Base-by-base conservation (phyloP, 371 early-diverging fungal genomes). In the Mucor irregularis region DNA sequence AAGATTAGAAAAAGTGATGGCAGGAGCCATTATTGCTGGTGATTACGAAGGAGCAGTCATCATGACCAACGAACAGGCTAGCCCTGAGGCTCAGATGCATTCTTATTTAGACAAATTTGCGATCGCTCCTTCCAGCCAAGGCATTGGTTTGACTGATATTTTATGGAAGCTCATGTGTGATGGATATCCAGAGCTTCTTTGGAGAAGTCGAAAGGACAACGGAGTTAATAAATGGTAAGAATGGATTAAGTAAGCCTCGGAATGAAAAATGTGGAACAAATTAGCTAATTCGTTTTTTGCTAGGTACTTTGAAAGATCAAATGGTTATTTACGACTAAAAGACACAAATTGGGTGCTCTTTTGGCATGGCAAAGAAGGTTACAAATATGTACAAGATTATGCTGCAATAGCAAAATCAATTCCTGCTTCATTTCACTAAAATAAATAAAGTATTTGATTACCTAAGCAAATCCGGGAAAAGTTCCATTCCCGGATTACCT, bases 61-160 rank as follows among this genome's bases (percentile, higher is more conserved):
- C 19, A 73, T 79, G 59, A 74, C 78, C 22, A 53, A 64, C 6
- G 73, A 69, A 29, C 56, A 34, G 24, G 42, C 49, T 0, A 8
- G 5, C 14, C 24, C 30, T 14, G 22, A 39, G 5, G 31, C 33
- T 13, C 49, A 59, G 3, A 58, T 48, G 13, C 58, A 62, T 42
- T 62, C 61, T 26, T 97, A 97, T 58, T 69, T 97, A 19, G 97
- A 97, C 74, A 97, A 97, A 66, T 95, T 95, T 74, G 92, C 93
- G 2, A 92, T 96, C 17, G 82, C 84, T 0, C 96, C 96, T 2
- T 79, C 80, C 11, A 85, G 81, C 38, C 96, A 95, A 69, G 97
- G 97, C 8, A 89, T 91, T 30, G 97, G 97, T 0, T 82, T 94
- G 26, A 95, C 95, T 0, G 97, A 97, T 67, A 91, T 95, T 11